Percentiles rank a stretch among this genome's conserved stretches.
phyloP scores from a whole-genome alignment of 2,329 filamentous ascomycete genomes.

The Hymenoscyphus albidus region DNA sequence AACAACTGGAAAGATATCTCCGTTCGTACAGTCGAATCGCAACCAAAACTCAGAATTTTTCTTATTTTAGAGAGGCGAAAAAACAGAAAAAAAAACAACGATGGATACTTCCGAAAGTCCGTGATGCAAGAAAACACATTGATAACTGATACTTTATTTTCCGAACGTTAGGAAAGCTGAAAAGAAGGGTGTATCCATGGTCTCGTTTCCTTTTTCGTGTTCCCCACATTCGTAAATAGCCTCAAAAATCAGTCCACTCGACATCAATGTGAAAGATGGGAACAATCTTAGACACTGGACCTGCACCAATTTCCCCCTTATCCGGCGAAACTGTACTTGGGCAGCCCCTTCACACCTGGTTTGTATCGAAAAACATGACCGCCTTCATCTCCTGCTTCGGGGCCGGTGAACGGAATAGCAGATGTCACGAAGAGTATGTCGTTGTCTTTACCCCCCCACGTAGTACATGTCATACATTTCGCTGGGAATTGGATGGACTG shows the following conservation, averaged over 20 bases:
- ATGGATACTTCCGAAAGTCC: not conserved
- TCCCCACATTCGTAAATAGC: not conserved
- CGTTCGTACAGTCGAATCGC: not conserved
- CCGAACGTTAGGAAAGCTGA: not conserved
- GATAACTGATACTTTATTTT: not conserved
- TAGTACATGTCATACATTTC: constrained; percentile 37
- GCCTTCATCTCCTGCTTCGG: constrained; percentile 34
- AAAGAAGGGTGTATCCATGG: not conserved
- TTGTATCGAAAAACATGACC: constrained; percentile 38
- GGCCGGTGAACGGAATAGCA: constrained; percentile 28
- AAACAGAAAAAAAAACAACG: not conserved
- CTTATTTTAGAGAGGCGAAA: constrained; percentile 4
- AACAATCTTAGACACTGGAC: not conserved
- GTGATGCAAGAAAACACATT: not conserved
- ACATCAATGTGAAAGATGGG: constrained; percentile 1
- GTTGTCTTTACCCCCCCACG: constrained; percentile 37
- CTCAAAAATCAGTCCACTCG: not conserved
- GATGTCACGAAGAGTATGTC: constrained; percentile 36
- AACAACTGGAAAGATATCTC: not conserved
- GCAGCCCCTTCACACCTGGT: constrained; percentile 28
- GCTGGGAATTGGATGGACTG: constrained; percentile 36
- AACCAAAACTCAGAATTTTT: not conserved
- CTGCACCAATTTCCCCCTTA: constrained; percentile 6
- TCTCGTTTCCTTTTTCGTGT: not conserved
- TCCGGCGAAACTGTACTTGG: constrained; percentile 37